These are phyloP conservation scores for Aspergillus carbonarius DNA, from an alignment of 2,329 filamentous ascomycete genomes.

Conservation along the genomic window DNA sequence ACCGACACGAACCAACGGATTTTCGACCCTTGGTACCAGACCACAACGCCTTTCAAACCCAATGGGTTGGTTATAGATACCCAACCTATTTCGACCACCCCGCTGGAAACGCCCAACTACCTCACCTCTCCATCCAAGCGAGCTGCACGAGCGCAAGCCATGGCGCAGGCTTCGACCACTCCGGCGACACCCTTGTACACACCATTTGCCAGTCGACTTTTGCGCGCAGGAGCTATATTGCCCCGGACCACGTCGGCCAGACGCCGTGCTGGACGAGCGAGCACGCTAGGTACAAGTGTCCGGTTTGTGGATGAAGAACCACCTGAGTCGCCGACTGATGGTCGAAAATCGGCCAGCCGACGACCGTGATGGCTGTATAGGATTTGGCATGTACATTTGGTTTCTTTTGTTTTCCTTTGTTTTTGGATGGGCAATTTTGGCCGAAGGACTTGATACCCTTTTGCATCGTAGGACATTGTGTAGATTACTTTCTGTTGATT, in stretches of 20 bases:
- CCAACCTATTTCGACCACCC: constrained; percentile 35
- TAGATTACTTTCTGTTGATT: not conserved
- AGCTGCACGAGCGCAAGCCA: constrained; percentile 42
- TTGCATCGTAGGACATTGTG: not conserved
- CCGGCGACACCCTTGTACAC: constrained; percentile 46
- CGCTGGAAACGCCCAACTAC: constrained; percentile 43
- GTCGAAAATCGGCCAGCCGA: constrained; percentile 37
- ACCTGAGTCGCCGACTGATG: constrained; percentile 39
- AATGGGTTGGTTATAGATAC: constrained; percentile 35
- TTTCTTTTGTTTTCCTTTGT: not conserved
- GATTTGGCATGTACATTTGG: not conserved
- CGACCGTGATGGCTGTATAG: constrained; percentile 21
- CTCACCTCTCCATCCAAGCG: constrained; percentile 48
- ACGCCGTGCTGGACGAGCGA: constrained; percentile 28
- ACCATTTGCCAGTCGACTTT: constrained; percentile 44
- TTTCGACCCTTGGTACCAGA: constrained; percentile 38
- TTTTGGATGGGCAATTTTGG: constrained; percentile 1
- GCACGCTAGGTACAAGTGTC: constrained; percentile 37
- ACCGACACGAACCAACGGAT: constrained; percentile 25
- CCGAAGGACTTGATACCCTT: not conserved
- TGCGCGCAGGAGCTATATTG: constrained; percentile 25
- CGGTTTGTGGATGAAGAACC: constrained; percentile 44
- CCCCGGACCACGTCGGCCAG: constrained; percentile 25
- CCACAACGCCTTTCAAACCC: constrained; percentile 39
- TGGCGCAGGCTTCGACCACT: constrained; percentile 46